Evolutionary conservation across 768 basidiomycete species (phyloP).

Genomic region (Boletus edulis): DNA sequence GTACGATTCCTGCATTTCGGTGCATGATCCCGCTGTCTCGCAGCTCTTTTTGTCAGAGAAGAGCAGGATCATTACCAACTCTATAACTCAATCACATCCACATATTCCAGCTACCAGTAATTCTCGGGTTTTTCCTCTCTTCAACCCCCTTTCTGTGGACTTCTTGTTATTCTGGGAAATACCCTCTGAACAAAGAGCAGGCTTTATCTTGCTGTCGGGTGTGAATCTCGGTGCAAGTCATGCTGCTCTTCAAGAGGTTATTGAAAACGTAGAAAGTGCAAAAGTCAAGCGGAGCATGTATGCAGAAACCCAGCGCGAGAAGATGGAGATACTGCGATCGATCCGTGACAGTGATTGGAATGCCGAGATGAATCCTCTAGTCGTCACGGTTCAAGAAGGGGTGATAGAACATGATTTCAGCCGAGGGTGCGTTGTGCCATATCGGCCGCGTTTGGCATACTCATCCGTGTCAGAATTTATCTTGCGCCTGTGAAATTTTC

Average conservation of each 20-base stretch:
- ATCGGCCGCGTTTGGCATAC: not conserved
- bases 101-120: constrained; percentile 55
- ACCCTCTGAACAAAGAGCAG: constrained; percentile 54
- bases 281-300: constrained; percentile 85
- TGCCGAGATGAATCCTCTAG: constrained; percentile 71
- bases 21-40: constrained; percentile 20
- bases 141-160: constrained; percentile 71
- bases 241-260: constrained; percentile 58
- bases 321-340: constrained; percentile 60
- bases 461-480: constrained; percentile 46
- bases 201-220: constrained; percentile 58
- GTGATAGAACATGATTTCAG: constrained; percentile 62
- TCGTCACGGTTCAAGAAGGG: constrained; percentile 48
- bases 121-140: constrained; percentile 73
- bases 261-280: constrained; percentile 56
- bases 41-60: constrained; percentile 54
- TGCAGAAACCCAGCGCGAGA: constrained; percentile 82
- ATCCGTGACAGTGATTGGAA: constrained; percentile 76
- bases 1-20: constrained; percentile 15
- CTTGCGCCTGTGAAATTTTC: constrained; percentile 51
- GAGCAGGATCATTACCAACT: constrained; percentile 39
- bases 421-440: constrained; percentile 52
- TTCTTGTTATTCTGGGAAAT: constrained; percentile 77
- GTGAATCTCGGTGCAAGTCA: constrained; percentile 67
- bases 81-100: constrained; percentile 42